Percentiles rank a stretch among this genome's conserved stretches.
Evolutionary conservation across 1,284 basidiomycete species (phyloP).

Genomic region (Ceratobasidium sp.): DNA sequence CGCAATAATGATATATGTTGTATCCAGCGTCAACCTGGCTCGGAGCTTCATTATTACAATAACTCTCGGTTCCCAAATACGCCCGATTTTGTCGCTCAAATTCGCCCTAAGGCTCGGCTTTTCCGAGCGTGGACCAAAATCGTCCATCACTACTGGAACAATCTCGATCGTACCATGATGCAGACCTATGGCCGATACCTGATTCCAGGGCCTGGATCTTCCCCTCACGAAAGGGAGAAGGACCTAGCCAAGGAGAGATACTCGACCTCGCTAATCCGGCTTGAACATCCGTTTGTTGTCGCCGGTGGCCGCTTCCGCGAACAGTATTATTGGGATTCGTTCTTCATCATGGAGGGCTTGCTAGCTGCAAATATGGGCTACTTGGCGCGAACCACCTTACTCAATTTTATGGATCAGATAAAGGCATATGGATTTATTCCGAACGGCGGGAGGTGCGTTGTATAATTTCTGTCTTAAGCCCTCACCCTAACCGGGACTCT

Average conservation of each 20-base stretch:
- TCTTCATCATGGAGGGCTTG: constrained; percentile 68
- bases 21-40: background rate
- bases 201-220: constrained; percentile 11
- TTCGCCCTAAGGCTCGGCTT: constrained; percentile 1
- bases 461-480: background rate
- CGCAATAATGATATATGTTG: background rate
- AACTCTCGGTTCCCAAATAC: constrained; percentile 15
- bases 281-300: constrained; percentile 92
- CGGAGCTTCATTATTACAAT: background rate
- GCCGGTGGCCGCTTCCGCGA: constrained; percentile 81
- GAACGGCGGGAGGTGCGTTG: constrained; percentile 80
- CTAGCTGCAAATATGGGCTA: constrained; percentile 81
- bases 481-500: background rate
- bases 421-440: constrained; percentile 88
- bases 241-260: constrained; percentile 68
- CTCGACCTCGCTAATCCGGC: constrained; percentile 86
- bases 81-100: background rate
- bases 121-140: constrained; percentile 18
- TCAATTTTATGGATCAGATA: constrained; percentile 95
- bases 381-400: constrained; percentile 81
- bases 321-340: constrained; percentile 88
- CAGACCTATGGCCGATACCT: background rate
- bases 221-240: too few relatives aligned
- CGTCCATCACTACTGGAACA: constrained; percentile 26
- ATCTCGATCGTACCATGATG: constrained; percentile 17